These are phyloP conservation scores for Boletus pseudopeckii DNA, from an alignment of 768 basidiomycete species.

Conservation along the genomic window DNA sequence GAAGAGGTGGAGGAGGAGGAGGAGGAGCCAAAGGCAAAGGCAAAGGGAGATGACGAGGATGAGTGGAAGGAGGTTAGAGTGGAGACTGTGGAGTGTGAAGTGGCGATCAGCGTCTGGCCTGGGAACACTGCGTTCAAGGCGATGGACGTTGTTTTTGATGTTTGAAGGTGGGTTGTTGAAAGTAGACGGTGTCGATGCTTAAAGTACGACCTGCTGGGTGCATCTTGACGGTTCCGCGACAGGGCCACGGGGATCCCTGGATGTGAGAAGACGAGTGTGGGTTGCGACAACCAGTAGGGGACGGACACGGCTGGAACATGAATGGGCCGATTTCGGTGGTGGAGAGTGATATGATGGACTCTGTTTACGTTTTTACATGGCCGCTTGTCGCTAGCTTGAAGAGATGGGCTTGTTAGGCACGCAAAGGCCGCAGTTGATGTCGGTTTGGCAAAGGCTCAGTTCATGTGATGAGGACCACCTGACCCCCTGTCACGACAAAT, in stretches of 20 bases:
- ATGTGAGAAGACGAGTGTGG: no score
- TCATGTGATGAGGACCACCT: conserved; percentile 12
- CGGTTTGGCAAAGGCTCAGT: background rate
- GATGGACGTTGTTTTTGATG: conserved; percentile 73
- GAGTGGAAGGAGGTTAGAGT: conserved; percentile 66
- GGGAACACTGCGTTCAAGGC: conserved; percentile 87
- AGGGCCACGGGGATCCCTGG: no score
- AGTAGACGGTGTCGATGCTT: no score
- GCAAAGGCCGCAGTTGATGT: conserved; percentile 11
- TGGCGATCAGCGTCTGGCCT: conserved; percentile 84
- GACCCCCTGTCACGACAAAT: conserved; percentile 8
- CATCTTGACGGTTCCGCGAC: no score
- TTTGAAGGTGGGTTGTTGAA: conserved; percentile 34
- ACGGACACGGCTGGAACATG: background rate
- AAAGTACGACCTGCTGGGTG: no score
- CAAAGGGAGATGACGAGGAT: conserved; percentile 49
- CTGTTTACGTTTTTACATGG: background rate
- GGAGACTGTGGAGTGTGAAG: conserved; percentile 93
- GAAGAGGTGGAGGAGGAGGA: conserved; percentile 31
- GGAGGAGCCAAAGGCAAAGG: conserved; percentile 32
- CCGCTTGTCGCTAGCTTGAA: no score
- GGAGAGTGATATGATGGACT: background rate
- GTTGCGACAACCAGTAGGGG: background rate
- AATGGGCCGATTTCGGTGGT: no score
- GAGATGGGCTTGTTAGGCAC: background rate